Conservation (phyloP, 1,284 basidiomycete species). For the Boletellus deceptivus region DNA sequence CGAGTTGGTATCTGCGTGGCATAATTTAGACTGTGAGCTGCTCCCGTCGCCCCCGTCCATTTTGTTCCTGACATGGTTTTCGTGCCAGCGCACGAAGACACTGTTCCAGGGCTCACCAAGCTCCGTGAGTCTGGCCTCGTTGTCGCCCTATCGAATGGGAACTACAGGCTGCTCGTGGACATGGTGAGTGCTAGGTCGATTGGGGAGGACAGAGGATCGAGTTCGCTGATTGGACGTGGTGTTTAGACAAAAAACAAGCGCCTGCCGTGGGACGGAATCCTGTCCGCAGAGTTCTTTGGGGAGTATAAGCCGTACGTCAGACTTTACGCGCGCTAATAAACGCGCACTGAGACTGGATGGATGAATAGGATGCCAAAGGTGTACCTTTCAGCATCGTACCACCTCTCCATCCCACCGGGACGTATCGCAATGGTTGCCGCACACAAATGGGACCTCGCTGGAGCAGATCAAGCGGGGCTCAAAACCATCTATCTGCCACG, state of each 20-base stretch:
- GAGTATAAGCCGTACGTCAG: conserved; percentile 59
- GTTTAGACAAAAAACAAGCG: conserved; percentile 54
- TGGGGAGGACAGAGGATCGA: background rate
- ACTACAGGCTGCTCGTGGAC: conserved; percentile 55
- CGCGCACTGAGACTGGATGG: background rate
- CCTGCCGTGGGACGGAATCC: conserved; percentile 61
- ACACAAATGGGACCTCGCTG: conserved; percentile 56
- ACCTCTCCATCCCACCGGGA: conserved; percentile 49
- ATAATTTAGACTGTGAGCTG: conserved; percentile 47
- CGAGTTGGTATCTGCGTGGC: conserved; percentile 53
- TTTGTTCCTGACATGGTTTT: background rate
- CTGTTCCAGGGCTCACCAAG: conserved; percentile 44
- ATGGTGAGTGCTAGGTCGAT: conserved; percentile 40
- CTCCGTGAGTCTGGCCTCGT: conserved; percentile 54
- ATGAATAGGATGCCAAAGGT: conserved; percentile 47
- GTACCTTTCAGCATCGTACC: conserved; percentile 49
- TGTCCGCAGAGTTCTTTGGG: conserved; percentile 57
- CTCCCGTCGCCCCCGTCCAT: background rate
- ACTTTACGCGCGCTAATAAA: background rate
- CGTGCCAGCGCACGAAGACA: conserved; percentile 56
- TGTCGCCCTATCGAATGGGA: conserved; percentile 61
- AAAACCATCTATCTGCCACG: conserved; percentile 56
- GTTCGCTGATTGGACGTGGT: background rate
- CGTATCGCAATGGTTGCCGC: conserved; percentile 64
- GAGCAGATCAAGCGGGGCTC: conserved; percentile 52